phyloP scores from a whole-genome alignment of 129 eudicot genomes.

The Arctium minus region DNA sequence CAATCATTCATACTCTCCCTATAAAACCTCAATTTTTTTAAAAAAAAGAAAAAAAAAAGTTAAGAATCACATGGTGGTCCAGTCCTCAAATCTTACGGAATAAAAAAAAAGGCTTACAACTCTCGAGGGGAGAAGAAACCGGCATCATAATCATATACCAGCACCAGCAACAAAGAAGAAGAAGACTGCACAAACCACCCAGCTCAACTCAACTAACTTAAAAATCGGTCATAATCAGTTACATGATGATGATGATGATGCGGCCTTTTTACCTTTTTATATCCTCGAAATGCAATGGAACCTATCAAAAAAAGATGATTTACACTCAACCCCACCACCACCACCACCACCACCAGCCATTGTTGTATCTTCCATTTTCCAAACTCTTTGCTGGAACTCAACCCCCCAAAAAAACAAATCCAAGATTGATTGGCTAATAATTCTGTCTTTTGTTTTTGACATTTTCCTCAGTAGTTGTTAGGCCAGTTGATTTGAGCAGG shows the following conservation, averaged over 20 bases:
- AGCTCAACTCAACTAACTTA: constrained; percentile 34
- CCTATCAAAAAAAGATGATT: constrained; percentile 32
- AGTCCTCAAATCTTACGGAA: neutral
- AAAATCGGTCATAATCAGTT: constrained; percentile 37
- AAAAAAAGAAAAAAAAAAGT: constrained; percentile 4
- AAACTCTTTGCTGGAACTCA: constrained; percentile 6
- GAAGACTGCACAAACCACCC: constrained; percentile 25
- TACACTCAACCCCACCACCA: constrained; percentile 48
- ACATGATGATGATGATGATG: constrained; percentile 18
- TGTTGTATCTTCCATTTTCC: constrained; percentile 27
- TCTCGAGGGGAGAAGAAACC: constrained; percentile 20
- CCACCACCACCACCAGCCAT: constrained; percentile 33
- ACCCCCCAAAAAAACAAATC: constrained; percentile 7
- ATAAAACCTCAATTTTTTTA: constrained; percentile 27
- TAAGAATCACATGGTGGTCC: constrained; percentile 27
- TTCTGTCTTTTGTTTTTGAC: constrained; percentile 15
- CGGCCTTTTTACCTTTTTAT: constrained; percentile 18
- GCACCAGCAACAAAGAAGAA: constrained; percentile 10
- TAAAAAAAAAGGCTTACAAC: neutral
- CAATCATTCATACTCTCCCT: constrained; percentile 31
- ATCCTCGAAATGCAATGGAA: constrained; percentile 13
- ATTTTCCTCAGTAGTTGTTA: constrained; percentile 51
- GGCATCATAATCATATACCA: constrained; percentile 26
- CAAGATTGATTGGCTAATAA: constrained; percentile 21
- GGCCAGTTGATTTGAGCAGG: constrained; percentile 91